A percentile compares a stretch with the other conserved stretches of the same genome.
Conservation (phyloP, 1,284 basidiomycete genomes). For the Tylopilus sp. region DNA sequence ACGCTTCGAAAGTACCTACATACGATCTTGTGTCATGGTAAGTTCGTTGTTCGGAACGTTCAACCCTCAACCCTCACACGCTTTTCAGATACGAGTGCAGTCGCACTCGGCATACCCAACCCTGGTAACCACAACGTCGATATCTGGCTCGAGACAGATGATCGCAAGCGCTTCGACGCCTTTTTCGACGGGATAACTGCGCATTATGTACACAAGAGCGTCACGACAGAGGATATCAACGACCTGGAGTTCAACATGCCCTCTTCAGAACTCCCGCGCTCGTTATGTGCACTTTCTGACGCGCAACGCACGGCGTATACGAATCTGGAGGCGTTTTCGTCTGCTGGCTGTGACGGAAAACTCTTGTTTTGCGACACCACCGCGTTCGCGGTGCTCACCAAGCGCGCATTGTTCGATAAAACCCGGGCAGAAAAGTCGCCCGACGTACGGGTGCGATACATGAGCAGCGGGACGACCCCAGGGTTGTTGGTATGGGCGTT, state of each 20-base stretch:
- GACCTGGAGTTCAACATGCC: conserved; percentile 22
- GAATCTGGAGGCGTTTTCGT: conserved; percentile 3
- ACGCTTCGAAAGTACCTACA: conserved; percentile 25
- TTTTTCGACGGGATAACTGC: conserved; percentile 17
- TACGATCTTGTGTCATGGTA: conserved; percentile 26
- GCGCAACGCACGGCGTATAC: conserved; percentile 19
- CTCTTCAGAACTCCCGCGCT: conserved; percentile 3
- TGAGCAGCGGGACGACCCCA: conserved; percentile 16
- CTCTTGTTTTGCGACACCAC: conserved; percentile 10
- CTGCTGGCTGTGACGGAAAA: conserved; percentile 10
- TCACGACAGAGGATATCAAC: conserved; percentile 17
- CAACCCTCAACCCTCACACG: not conserved
- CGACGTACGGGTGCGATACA: conserved; percentile 20
- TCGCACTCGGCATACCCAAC: conserved; percentile 5
- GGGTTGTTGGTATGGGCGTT: conserved; percentile 19
- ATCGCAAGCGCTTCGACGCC: conserved; percentile 12
- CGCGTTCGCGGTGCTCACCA: conserved; percentile 6
- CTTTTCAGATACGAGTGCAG: conserved; percentile 9
- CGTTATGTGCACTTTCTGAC: conserved; percentile 18
- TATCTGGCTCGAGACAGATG: conserved; percentile 4
- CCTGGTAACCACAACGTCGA: not conserved
- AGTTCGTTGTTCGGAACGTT: not conserved
- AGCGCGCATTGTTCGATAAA: conserved; percentile 26
- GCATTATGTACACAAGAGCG: conserved; percentile 19
- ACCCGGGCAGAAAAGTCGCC: conserved; percentile 16